A percentile compares a stretch with the other conserved stretches of the same genome.
These are phyloP conservation scores for Canna indica DNA, from an alignment of 176 grass and related monocot species.

Conservation along the genomic window DNA sequence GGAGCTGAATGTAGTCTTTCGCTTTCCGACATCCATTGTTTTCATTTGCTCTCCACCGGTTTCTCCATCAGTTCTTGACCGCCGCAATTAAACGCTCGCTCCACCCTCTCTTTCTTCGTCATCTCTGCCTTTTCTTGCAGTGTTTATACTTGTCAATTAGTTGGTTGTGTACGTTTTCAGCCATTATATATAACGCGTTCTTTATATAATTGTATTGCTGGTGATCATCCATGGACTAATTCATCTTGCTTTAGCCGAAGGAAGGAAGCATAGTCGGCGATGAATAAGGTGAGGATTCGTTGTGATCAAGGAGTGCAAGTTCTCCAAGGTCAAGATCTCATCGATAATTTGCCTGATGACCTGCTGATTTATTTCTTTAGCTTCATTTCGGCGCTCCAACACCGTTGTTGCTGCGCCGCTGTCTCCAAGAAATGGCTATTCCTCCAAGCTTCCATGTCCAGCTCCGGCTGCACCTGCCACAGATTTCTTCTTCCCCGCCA, in stretches of 20 bases:
- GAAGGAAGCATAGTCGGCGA: background rate
- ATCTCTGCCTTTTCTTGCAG: too few relatives aligned
- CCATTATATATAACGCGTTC: too few relatives aligned
- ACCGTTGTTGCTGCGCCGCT: background rate
- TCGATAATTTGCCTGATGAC: background rate
- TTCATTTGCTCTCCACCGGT: too few relatives aligned
- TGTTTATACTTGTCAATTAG: too few relatives aligned
- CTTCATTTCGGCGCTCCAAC: background rate
- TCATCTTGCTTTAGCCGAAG: background rate
- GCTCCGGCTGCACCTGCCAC: background rate
- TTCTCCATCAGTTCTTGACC: too few relatives aligned
- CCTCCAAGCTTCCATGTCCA: background rate
- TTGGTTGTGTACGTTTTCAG: too few relatives aligned
- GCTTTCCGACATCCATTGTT: too few relatives aligned
- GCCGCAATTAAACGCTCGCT: too few relatives aligned
- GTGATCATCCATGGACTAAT: too few relatives aligned
- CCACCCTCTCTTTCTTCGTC: too few relatives aligned
- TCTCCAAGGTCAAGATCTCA: background rate
- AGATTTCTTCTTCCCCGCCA: background rate
- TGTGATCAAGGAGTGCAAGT: background rate
- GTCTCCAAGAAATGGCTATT: constrained; percentile 1
- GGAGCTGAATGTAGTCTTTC: too few relatives aligned
- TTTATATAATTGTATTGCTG: too few relatives aligned
- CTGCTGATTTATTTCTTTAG: background rate
- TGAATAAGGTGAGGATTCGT: background rate